A percentile compares a stretch with the other conserved stretches of the same genome.
These are phyloP conservation scores for Simmondsia chinensis DNA, from an alignment of 148 eudicot genomes.

Conservation along the genomic window DNA sequence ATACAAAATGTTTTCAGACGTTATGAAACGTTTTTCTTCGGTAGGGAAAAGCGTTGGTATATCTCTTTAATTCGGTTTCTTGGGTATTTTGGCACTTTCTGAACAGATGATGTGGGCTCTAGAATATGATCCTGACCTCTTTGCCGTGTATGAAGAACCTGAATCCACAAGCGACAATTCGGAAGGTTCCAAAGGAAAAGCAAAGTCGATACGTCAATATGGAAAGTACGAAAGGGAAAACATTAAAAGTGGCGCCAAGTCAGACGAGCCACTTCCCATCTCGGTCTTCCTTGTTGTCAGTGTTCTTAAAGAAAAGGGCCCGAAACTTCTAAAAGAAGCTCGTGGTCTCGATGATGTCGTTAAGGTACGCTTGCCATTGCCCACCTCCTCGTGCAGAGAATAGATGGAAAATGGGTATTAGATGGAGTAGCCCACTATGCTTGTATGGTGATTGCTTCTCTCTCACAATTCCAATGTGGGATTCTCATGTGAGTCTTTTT, in stretches of 20 bases:
- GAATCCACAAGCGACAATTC: slow-evolving; percentile 30
- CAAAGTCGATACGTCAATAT: slow-evolving; percentile 68
- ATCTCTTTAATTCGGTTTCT: too few relatives aligned
- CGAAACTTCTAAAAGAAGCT: slow-evolving; percentile 76
- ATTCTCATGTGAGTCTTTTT: too few relatives aligned
- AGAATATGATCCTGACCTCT: slow-evolving; percentile 88
- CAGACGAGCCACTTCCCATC: slow-evolving; percentile 67
- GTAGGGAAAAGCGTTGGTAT: too few relatives aligned
- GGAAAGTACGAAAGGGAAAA: slow-evolving; percentile 92
- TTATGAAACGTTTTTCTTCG: too few relatives aligned
- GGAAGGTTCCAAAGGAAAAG: slow-evolving; percentile 60
- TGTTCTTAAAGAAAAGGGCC: slow-evolving; percentile 82
- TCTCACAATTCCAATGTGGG: too few relatives aligned
- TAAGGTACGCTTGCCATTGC: too few relatives aligned
- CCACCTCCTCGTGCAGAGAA: too few relatives aligned
- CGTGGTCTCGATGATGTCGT: slow-evolving; percentile 95
- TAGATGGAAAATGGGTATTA: too few relatives aligned
- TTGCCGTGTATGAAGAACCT: slow-evolving; percentile 51
- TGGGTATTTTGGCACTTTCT: too few relatives aligned
- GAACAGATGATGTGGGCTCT: slow-evolving; percentile 99
- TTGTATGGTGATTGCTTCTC: too few relatives aligned
- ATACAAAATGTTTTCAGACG: too few relatives aligned
- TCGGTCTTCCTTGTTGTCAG: slow-evolving; percentile 92
- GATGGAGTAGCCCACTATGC: too few relatives aligned
- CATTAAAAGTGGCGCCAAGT: slow-evolving; percentile 49